Evolutionary conservation across 495 filamentous ascomycete genomes (phyloP).

Genomic region (Aspergillus ostianus): DNA sequence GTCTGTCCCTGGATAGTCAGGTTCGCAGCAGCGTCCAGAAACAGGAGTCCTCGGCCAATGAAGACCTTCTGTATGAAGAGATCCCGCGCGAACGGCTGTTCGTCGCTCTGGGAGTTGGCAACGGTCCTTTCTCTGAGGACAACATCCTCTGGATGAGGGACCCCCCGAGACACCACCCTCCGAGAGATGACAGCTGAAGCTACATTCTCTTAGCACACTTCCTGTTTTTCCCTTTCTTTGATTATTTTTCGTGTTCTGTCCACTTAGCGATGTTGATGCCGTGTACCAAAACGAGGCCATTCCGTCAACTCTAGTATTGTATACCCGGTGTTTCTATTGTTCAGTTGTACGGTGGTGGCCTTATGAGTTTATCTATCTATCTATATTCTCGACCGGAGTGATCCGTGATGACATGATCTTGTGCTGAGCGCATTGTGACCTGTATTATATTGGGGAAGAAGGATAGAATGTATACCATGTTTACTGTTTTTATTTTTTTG

Average conservation of each 20-base stretch:
- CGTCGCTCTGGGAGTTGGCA: slow-evolving; percentile 30
- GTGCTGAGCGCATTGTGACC: neutral
- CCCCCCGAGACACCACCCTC: too few species aligned
- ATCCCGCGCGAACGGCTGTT: slow-evolving; percentile 34
- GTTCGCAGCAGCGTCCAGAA: slow-evolving; percentile 25
- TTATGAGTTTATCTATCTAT: neutral
- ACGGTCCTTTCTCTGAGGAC: slow-evolving; percentile 21
- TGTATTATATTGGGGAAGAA: neutral
- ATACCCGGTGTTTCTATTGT: neutral
- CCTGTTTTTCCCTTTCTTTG: slow-evolving; percentile 5
- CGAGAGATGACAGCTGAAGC: too few species aligned
- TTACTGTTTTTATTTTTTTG: too few species aligned
- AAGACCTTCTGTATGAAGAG: slow-evolving; percentile 38
- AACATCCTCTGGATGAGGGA: slow-evolving; percentile 31
- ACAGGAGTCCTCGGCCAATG: slow-evolving; percentile 19
- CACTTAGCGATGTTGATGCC: neutral
- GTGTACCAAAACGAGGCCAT: neutral
- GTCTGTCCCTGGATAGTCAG: slow-evolving; percentile 33
- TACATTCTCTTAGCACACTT: too few species aligned
- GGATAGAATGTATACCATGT: neutral
- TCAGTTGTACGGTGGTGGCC: neutral
- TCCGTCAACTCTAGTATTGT: neutral
- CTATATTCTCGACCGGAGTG: neutral
- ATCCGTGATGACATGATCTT: too few species aligned
- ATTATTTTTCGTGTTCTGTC: neutral